Conservation (phyloP, 306 rosid genomes). For the Geum urbanum region DNA sequence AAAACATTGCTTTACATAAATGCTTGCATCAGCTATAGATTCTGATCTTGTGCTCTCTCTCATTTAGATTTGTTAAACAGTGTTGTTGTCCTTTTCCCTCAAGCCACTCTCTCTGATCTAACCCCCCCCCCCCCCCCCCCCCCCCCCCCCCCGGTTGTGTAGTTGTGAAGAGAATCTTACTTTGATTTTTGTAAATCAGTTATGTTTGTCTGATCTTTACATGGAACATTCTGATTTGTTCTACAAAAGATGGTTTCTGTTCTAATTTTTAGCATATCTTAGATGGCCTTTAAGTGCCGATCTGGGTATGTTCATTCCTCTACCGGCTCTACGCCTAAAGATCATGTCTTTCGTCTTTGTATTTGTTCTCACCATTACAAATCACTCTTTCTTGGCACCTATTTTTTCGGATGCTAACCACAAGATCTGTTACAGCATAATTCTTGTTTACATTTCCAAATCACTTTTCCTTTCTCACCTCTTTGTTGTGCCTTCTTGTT, state of each 20-base stretch:
- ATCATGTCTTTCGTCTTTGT: not conserved
- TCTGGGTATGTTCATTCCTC: not conserved
- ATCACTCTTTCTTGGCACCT: not conserved
- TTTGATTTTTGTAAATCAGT: too few species aligned
- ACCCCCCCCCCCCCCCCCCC: too few species aligned
- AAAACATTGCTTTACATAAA: too few species aligned
- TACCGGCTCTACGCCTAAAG: not conserved
- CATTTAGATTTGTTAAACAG: too few species aligned
- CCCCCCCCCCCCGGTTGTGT: too few species aligned
- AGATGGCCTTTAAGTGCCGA: not conserved
- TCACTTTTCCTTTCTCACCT: not conserved
- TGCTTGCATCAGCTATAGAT: too few species aligned
- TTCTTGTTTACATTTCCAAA: not conserved
- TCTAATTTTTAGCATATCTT: conserved; percentile 2
- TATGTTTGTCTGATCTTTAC: too few species aligned
- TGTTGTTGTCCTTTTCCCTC: too few species aligned
- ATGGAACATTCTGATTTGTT: too few species aligned
- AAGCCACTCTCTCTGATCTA: too few species aligned
- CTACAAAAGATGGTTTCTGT: not conserved
- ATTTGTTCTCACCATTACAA: not conserved
- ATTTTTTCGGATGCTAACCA: not conserved
- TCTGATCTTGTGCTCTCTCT: too few species aligned
- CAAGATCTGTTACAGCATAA: not conserved
- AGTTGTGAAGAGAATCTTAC: too few species aligned
- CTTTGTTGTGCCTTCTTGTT: conserved; percentile 8